Base-by-base conservation (phyloP, 495 filamentous ascomycete genomes). In the Daldinia vernicosa region DNA sequence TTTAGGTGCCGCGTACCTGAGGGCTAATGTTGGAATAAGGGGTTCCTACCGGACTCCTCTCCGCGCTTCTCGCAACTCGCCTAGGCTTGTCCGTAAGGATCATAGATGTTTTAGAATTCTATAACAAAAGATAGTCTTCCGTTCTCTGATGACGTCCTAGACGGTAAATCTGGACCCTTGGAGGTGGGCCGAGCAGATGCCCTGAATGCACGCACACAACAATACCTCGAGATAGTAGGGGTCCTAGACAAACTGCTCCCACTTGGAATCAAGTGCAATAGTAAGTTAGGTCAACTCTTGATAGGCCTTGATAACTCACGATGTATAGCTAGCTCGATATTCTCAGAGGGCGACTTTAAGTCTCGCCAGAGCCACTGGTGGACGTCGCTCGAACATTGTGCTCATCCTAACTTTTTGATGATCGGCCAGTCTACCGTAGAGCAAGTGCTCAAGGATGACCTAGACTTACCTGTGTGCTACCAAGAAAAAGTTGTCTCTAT, bases 341-440 rank as follows among this genome's bases (percentile, higher is more conserved):
- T 76, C 28, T 65, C 63, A 2, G 65, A 71, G 26, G 74, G 74
- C 2, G 56, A 69, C 19, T 76, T 76, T 37, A 76, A 69, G 19
- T 74, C 74, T 40, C 74, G 67, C 3, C 74, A 74, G 27, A 76
- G 65, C 33, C 47, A 74, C 17, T 76, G 74, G 74, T 76, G 74
- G 74, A 69, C 63, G 4, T 71, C 53, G 14, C 63, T 76, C 12
- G 45, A 74, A 12, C 35, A 76, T 37, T 63, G 63, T n/a, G 51
- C 54, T 35, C 74, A 66, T 28, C 67, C 51, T 2, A 76, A 76
- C 45, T 76, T 76, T 43, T 54, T 76, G 15, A 76, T 76, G 74
- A 71, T 76, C 22, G 74, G 74, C 6, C 74, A 76, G 35, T 63
- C 74, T 6, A 61, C 72, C 4, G 64, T 76, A 15, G 74, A 74